Percentiles rank a stretch among this genome's conserved stretches.
phyloP scores from a whole-genome alignment of 2,329 filamentous ascomycete species.

The Diaporthe citriasiana region DNA sequence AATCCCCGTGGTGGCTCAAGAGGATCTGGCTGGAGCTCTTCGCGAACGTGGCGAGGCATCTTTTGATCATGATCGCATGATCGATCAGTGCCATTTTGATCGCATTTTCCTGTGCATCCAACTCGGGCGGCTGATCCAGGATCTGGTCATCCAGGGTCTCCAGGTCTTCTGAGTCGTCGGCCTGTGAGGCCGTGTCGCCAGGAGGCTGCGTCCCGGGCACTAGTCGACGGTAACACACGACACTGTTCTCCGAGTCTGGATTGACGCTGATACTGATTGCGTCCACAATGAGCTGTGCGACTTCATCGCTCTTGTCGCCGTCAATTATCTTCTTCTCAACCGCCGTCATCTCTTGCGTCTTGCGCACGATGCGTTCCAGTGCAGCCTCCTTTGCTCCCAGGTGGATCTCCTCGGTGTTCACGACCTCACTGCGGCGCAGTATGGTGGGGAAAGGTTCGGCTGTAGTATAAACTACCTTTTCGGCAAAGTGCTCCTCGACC shows the following conservation, averaged over 20 bases:
- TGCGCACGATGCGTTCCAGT: conserved; percentile 89
- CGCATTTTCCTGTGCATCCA: conserved; percentile 78
- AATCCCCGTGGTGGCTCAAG: conserved; percentile 68
- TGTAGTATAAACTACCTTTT: conserved; percentile 88
- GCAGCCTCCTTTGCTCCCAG: conserved; percentile 87
- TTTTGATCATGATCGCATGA: conserved; percentile 88
- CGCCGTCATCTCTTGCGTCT: conserved; percentile 85
- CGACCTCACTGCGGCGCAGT: conserved; percentile 86
- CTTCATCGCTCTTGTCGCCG: conserved; percentile 74
- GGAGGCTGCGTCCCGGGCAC: conserved; percentile 64
- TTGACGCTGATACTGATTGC: conserved; percentile 84
- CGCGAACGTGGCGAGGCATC: conserved; percentile 79
- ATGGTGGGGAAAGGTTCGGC: conserved; percentile 93
- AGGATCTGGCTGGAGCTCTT: conserved; percentile 73
- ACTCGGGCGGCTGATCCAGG: conserved; percentile 62
- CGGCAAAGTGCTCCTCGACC: conserved; percentile 80
- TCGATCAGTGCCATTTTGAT: conserved; percentile 89
- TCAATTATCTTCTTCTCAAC: conserved; percentile 82
- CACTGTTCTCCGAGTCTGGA: conserved; percentile 79
- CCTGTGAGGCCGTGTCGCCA: conserved; percentile 58
- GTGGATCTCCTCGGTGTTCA: conserved; percentile 74
- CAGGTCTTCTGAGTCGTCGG: conserved; percentile 56
- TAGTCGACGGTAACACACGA: conserved; percentile 82
- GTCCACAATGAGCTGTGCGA: conserved; percentile 78
- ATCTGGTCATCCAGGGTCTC: conserved; percentile 59